Evolutionary conservation across 2,329 filamentous ascomycete species (phyloP), one percentile per base, ranked within the genome.

Genomic region (Talaromyces sp.): DNA sequence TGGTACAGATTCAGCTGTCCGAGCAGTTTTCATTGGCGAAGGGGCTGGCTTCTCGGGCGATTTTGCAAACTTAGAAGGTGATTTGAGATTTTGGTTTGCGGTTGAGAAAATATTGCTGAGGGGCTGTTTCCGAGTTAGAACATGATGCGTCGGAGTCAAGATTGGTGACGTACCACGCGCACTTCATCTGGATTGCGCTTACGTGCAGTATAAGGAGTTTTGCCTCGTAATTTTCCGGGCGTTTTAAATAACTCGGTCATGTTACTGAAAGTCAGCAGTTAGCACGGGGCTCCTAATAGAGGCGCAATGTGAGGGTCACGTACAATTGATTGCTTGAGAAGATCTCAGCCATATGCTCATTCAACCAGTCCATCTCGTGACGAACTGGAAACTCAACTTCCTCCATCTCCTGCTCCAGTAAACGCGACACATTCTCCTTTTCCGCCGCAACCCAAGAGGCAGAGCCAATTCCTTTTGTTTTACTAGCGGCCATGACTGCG

Each of bases 341-440:
- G 68, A 99, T 90, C 63, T 96, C 91, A 52, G 85, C 85, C 93
- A 99, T 97, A 73, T 99, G 94, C 77, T 97, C 94, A 69, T 99
- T 97, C 66, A 99, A 80, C 94, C 94, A 99, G 71, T 97, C 92
- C 69, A 97, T 79, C 73, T 99, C 94, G 75, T 97, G 96, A 59
- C 89, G 85, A 62, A 90, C 92, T 31, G 91, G 91, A 76, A 89
- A 97, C 43, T 89, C 85, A 69, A 97, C 95, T 76, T 99, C 95
- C 65, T 97, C 93, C 56, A 89, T 83, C 73, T 97, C 94, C 57
- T 91, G 84, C 48, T 88, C 81, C 15, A 89, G 83, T 62, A 97
- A 86, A 63, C 89, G 83, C 56, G 85, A 78, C 13, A 90, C 87
- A 67, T 92, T 89, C 43, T 87, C 82, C 66, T 92, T 84, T 78